A percentile compares a stretch with the other conserved stretches of the same genome.
These are phyloP conservation scores for Teratosphaeria destructans DNA, from an alignment of 2,329 filamentous ascomycete species.

Conservation along the genomic window DNA sequence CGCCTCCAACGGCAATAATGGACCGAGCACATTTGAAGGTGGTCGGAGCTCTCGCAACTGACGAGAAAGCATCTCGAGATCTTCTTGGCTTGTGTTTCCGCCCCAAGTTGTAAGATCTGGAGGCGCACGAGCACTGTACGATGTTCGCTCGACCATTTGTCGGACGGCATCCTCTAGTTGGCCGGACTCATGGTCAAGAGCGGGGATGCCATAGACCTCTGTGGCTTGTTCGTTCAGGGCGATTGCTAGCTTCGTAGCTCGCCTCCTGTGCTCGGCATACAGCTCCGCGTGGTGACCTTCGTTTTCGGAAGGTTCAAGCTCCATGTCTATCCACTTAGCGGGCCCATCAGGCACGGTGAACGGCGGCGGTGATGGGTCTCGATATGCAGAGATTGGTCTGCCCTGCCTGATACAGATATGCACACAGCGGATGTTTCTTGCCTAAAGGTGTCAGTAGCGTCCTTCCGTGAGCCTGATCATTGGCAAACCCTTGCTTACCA, in stretches of 20 bases:
- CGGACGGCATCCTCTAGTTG: not conserved
- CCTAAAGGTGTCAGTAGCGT: not conserved
- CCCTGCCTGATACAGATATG: constrained; percentile 2
- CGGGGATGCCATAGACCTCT: not conserved
- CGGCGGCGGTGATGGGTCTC: not conserved
- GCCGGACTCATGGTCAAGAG: not conserved
- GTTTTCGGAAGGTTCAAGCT: not conserved
- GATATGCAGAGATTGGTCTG: not conserved
- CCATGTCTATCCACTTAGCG: not conserved
- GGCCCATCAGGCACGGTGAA: constrained; percentile 1
- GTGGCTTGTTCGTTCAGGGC: not conserved
- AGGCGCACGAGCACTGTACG: not conserved
- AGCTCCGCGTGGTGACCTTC: not conserved
- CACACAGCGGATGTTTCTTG: constrained; percentile 10
- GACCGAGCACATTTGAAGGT: not conserved
- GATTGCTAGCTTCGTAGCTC: not conserved
- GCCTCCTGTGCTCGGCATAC: not conserved
- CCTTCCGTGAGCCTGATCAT: too few relatives aligned
- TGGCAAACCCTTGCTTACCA: not conserved
- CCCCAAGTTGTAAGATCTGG: not conserved
- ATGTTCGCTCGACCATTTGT: not conserved
- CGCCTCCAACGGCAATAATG: not conserved
- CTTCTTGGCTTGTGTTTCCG: not conserved
- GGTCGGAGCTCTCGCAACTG: not conserved
- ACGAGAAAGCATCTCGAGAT: not conserved